Evolutionary conservation across 208 protist species (phyloP).

Genomic region (Histomonas meleagridis): DNA sequence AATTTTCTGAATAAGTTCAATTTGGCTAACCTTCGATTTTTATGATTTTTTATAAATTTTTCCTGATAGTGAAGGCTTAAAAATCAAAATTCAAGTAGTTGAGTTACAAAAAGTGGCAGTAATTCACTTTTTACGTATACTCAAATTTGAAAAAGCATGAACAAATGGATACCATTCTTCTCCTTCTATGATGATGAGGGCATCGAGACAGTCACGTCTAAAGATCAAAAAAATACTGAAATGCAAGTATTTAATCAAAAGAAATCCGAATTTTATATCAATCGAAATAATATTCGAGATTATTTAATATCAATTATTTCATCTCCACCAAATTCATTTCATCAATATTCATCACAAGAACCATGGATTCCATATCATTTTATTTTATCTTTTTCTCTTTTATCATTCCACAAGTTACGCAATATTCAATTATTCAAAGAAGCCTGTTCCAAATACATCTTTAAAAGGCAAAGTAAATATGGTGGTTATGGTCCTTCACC

Average conservation of each 20-base stretch:
- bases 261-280: not conserved
- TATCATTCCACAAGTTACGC: not conserved
- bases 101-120: too few relatives aligned
- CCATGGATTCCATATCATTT: slow-evolving; percentile 17
- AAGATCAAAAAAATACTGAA: not conserved
- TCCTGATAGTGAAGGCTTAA: too few relatives aligned
- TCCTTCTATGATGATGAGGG: not conserved
- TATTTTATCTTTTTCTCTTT: not conserved
- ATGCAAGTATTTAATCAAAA: not conserved
- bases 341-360: not conserved
- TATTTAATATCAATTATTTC: not conserved
- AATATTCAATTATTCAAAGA: not conserved
- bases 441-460: not conserved
- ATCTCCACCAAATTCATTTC: too few relatives aligned
- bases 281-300: not conserved
- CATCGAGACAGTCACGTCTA: not conserved
- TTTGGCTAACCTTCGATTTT: too few relatives aligned
- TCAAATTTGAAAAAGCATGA: not conserved
- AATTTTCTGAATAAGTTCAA: too few relatives aligned
- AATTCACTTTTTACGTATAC: too few relatives aligned
- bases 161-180: not conserved
- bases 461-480: not conserved
- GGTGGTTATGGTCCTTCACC: not conserved
- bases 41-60: too few relatives aligned
- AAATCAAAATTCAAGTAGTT: too few relatives aligned